Percentiles rank a stretch among this genome's conserved stretches.
phyloP scores from a whole-genome alignment of 805 yeast species.

The Lipomyces orientalis region DNA sequence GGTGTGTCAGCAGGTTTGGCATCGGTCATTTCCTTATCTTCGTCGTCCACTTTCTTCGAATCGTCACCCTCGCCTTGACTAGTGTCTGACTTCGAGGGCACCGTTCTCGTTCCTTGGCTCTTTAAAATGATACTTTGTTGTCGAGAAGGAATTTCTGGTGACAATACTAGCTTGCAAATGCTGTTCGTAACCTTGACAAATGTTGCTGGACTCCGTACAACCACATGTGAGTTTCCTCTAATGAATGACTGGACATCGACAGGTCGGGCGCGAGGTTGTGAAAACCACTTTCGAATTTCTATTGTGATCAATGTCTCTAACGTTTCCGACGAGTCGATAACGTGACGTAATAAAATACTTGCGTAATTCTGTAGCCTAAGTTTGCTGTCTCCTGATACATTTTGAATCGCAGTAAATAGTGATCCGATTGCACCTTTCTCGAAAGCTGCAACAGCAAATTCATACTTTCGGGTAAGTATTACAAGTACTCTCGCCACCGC shows the following conservation, averaged over 20 bases:
- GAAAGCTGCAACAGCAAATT: conserved; percentile 51
- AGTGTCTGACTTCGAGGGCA: conserved; percentile 11
- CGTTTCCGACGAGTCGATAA: conserved; percentile 64
- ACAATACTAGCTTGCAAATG: conserved; percentile 37
- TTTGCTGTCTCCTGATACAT: conserved; percentile 47
- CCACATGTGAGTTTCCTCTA: conserved; percentile 33
- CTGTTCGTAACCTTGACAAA: conserved; percentile 52
- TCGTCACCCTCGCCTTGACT: not conserved
- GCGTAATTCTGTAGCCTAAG: conserved; percentile 54
- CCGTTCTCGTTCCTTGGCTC: conserved; percentile 11
- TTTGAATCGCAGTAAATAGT: conserved; percentile 53
- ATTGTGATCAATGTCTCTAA: conserved; percentile 56
- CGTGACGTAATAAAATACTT: conserved; percentile 64
- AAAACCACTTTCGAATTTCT: conserved; percentile 57
- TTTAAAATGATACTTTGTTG: conserved; percentile 30
- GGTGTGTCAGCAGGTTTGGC: conserved; percentile 44
- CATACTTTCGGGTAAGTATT: conserved; percentile 56
- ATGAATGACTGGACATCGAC: conserved; percentile 48
- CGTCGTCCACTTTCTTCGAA: conserved; percentile 31
- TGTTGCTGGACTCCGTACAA: conserved; percentile 54
- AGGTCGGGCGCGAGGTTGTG: conserved; percentile 38
- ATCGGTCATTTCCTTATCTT: conserved; percentile 34
- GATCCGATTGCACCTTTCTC: conserved; percentile 55
- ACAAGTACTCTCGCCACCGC: conserved; percentile 62
- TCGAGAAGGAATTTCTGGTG: conserved; percentile 14